Base-by-base conservation (phyloP, 192 early-diverging fungal species). In the Entophlyctis luteolus region DNA sequence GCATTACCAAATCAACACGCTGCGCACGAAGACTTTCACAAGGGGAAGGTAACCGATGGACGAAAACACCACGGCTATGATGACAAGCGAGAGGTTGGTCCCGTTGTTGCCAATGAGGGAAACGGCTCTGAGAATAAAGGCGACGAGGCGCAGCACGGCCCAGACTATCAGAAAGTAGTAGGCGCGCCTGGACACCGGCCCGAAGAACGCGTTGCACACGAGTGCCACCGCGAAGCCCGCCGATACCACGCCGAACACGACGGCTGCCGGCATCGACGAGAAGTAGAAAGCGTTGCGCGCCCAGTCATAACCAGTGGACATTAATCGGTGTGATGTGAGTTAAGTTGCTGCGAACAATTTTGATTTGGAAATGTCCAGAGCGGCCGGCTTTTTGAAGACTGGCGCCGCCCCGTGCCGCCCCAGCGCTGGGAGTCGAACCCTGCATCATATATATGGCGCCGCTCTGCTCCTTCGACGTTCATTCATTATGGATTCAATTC, bases 11-110 rank as follows among this genome's bases (percentile, higher is more conserved):
- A 27, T 10, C 20, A 52, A 52, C n/a, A 8, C 23, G 49, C 22
- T 23, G 14, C 20, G 10, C 0, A 52, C 49, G 20, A 52, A 52
- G 8, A 22, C 49, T 10, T 23, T 10, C 8, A 56, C 27, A 10
- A 62, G 59, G 5, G 59, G 59, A 6, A 62, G 14, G 27, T 23
- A 62, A 12, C 59, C 59, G 23, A 62, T 62, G 14, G 22, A n/a
- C 10, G 10, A 25, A 22, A 62, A 47, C 5, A 1, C 39, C 39
- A 20, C 10, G 10, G 45, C 59, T 8, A 28, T 48, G 59, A 62
- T 47, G 12, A 6, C 6, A 8, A 62, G 39, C 18, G 14, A 20
- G 6, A 62, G 16, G 39, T 48, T 48, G 6, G 37, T 8, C 8
- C 42, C 39, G 28, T 62, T 62, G 23, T 46, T 20, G 12, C 37